Evolutionary conservation across 2,329 filamentous ascomycete genomes (phyloP).

Genomic region (Chalaropsis thielavioides): DNA sequence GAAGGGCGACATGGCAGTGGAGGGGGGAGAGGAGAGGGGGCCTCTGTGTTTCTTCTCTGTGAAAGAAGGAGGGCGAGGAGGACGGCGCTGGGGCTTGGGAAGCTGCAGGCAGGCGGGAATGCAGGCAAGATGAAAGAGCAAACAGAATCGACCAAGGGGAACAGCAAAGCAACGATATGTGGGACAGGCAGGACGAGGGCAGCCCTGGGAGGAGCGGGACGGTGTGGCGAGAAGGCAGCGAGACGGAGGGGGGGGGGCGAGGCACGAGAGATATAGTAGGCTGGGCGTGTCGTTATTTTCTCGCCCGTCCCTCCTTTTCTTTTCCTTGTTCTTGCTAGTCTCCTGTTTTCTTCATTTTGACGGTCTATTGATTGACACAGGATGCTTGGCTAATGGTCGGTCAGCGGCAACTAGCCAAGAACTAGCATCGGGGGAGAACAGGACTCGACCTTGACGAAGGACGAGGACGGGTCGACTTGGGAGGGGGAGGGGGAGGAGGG

Average conservation of each 20-base stretch:
- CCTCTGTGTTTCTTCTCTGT: too few species aligned
- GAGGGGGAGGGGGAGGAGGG: too few species aligned
- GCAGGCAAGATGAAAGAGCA: too few species aligned
- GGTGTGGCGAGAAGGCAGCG: too few species aligned
- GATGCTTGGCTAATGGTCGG: background rate
- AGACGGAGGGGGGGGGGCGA: too few species aligned
- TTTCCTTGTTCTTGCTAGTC: background rate
- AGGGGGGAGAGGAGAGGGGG: background rate
- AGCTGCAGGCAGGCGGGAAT: too few species aligned
- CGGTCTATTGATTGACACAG: background rate
- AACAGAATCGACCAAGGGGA: too few species aligned
- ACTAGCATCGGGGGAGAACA: background rate
- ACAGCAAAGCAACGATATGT: too few species aligned
- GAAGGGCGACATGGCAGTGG: background rate
- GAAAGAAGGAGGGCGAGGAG: background rate
- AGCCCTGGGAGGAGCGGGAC: too few species aligned
- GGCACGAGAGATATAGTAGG: too few species aligned
- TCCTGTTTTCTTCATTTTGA: background rate
- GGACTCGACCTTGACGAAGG: background rate
- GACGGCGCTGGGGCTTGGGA: too few species aligned
- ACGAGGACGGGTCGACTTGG: background rate
- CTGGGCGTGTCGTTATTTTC: background rate
- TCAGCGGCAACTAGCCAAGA: background rate
- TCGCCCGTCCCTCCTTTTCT: background rate
- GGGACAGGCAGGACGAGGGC: too few species aligned